phyloP scores from a whole-genome alignment of 331 rosid species.

The Prunus yedoensis region DNA sequence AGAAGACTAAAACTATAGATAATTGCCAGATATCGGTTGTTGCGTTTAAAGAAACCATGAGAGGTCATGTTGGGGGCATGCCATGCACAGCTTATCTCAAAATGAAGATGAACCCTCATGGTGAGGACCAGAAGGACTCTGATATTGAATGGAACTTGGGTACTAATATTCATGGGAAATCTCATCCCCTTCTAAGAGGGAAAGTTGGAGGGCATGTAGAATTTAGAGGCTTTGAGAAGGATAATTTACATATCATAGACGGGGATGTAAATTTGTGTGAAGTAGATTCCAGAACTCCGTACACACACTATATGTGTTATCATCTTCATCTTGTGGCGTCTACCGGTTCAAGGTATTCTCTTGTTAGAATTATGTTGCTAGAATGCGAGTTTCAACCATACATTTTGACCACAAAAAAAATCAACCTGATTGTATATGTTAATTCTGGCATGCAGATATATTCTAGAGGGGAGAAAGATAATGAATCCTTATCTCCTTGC shows the following conservation, averaged over 20 bases:
- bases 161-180: background rate
- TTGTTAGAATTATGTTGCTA: background rate
- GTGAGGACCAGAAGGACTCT: background rate
- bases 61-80: slow-evolving; percentile 6
- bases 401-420: background rate
- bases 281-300: background rate
- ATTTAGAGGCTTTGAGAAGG: slow-evolving; percentile 7
- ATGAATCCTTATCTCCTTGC: slow-evolving; percentile 5
- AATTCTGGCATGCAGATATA: background rate
- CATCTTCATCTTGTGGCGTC: background rate
- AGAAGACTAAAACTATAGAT: background rate
- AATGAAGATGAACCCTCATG: background rate
- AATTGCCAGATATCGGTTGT: background rate
- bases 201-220: slow-evolving; percentile 4
- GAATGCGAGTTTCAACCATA: background rate
- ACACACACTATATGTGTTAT: slow-evolving; percentile 3
- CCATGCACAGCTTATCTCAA: slow-evolving; percentile 1
- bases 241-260: slow-evolving; percentile 1
- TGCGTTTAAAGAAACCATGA: background rate
- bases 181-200: slow-evolving; percentile 1
- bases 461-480: background rate
- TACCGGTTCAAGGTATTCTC: background rate
- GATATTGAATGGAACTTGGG: background rate
- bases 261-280: slow-evolving; percentile 1
- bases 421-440: background rate